Conservation (phyloP, 768 basidiomycete species). For the Tricholoma saponaceum region DNA sequence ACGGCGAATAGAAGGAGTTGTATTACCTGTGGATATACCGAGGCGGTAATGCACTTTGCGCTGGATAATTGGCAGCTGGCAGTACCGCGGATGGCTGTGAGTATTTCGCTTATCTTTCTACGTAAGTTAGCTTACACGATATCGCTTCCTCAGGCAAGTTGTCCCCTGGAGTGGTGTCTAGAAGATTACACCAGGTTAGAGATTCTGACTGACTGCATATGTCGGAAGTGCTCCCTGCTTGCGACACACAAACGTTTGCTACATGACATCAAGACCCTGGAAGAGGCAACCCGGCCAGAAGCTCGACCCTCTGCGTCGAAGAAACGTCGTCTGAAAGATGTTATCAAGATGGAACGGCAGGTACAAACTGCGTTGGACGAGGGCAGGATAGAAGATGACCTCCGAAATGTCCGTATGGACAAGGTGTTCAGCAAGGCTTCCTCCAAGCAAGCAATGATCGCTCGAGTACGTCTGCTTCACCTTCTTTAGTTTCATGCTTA, state of each 20-base stretch:
- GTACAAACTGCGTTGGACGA: constrained; percentile 65
- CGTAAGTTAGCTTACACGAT: background rate
- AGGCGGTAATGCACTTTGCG: constrained; percentile 88
- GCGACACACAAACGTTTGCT: constrained; percentile 67
- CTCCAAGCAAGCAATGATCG: constrained; percentile 91
- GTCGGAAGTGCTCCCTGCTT: constrained; percentile 84
- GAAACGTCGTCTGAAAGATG: constrained; percentile 73
- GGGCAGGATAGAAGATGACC: constrained; percentile 77
- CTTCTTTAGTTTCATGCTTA: background rate
- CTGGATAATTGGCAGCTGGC: constrained; percentile 84
- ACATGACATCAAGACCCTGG: constrained; percentile 58
- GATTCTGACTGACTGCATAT: constrained; percentile 85
- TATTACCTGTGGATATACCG: constrained; percentile 86
- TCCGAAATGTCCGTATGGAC: constrained; percentile 78
- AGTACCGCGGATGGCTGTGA: constrained; percentile 59
- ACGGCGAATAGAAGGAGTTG: constrained; percentile 90
- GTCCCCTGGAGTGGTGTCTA: constrained; percentile 78
- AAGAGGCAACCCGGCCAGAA: constrained; percentile 35
- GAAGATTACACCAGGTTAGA: constrained; percentile 89
- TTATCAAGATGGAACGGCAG: constrained; percentile 55
- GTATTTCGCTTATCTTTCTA: constrained; percentile 22
- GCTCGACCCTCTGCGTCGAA: constrained; percentile 58
- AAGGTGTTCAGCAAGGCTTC: constrained; percentile 70
- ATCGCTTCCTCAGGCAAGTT: constrained; percentile 42
- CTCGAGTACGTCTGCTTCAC: constrained; percentile 53